Evolutionary conservation across 2,329 filamentous ascomycete genomes (phyloP).

Genomic region (Cryphonectria parasitica): DNA sequence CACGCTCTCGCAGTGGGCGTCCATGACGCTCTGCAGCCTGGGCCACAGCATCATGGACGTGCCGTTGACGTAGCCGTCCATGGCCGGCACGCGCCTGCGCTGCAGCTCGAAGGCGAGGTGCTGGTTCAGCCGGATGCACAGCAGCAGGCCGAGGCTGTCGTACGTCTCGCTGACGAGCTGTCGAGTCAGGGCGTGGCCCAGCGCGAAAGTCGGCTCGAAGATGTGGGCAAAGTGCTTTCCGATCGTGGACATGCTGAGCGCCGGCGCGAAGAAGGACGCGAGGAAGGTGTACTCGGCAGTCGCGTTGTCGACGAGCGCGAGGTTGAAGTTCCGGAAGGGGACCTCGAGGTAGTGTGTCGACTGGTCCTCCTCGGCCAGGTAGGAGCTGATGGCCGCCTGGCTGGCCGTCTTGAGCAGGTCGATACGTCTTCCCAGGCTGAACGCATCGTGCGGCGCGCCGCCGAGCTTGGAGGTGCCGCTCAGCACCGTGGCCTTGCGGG

Average conservation of each 20-base stretch:
- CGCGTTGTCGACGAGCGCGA: slow-evolving; percentile 91
- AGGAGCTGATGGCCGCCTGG: slow-evolving; percentile 79
- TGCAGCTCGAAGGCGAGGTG: slow-evolving; percentile 94
- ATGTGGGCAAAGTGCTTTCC: slow-evolving; percentile 85
- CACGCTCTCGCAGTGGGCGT: slow-evolving; percentile 87
- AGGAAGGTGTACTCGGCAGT: slow-evolving; percentile 95
- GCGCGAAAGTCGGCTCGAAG: slow-evolving; percentile 85
- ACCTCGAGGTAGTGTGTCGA: slow-evolving; percentile 84
- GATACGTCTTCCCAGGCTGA: slow-evolving; percentile 83
- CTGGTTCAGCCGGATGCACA: slow-evolving; percentile 94
- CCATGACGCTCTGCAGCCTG: slow-evolving; percentile 91
- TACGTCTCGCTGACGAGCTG: slow-evolving; percentile 75
- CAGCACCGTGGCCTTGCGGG: slow-evolving; percentile 65
- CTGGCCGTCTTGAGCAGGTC: slow-evolving; percentile 78
- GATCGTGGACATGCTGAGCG: slow-evolving; percentile 74
- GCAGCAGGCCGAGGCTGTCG: slow-evolving; percentile 82
- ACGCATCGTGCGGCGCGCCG: slow-evolving; percentile 77
- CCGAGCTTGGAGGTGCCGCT: slow-evolving; percentile 51
- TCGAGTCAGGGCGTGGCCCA: slow-evolving; percentile 78
- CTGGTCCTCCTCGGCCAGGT: slow-evolving; percentile 89
- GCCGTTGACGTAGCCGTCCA: slow-evolving; percentile 90
- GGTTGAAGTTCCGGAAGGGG: slow-evolving; percentile 92
- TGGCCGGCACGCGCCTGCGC: slow-evolving; percentile 83
- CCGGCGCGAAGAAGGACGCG: slow-evolving; percentile 83
- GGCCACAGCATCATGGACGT: slow-evolving; percentile 98